Base-by-base conservation (phyloP, 108 stramenopile species). In the Cyclotella kingstonii region DNA sequence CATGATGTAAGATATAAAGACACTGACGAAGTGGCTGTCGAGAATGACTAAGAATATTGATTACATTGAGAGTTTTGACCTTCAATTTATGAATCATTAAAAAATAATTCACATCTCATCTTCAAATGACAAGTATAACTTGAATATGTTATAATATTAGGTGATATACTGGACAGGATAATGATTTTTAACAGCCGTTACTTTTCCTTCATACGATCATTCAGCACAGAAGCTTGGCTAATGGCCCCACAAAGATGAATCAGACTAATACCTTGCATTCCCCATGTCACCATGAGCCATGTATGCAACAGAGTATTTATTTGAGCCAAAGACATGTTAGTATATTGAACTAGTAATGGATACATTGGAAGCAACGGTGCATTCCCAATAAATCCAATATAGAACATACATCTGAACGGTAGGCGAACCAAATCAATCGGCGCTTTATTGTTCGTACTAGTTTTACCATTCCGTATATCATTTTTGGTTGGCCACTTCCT, bases 301-400 rank as follows among this genome's bases (percentile, higher is more conserved):
- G 62, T 49, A 60, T 95, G 93, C 43, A 91, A 58, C 10, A 95
- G 45, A 1, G 87, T 67, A 70, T 95, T 95, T 35, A 89, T 75
- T 0, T 49, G 72, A 11, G 66, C 83, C 36, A 88, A 47, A 18
- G 75, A 63, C 90, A 62, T 81, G 15, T 70, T 73, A 9, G 82
- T 80, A 56, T 84, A 80, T 36, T 87, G 81, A 14, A 92, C 76
- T 43, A 92, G 56, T 0, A 90, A n/a, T 1, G 89, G 85, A 57
- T 92, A 95, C 56, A 86, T 50, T 19, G 94, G 94, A 26, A 95
- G 60, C 41, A 95, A 53, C 1, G 87, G 82, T 11, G 82, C 86
- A 65, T 95, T 95, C 25, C 83, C 46, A 51, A 88, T 79, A 45
- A 89, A 90, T 18, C 85, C 90, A 39, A 82, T 27, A 25, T 76